Conservation (phyloP, 2,329 filamentous ascomycete genomes). For the Pseudocercospora musae region DNA sequence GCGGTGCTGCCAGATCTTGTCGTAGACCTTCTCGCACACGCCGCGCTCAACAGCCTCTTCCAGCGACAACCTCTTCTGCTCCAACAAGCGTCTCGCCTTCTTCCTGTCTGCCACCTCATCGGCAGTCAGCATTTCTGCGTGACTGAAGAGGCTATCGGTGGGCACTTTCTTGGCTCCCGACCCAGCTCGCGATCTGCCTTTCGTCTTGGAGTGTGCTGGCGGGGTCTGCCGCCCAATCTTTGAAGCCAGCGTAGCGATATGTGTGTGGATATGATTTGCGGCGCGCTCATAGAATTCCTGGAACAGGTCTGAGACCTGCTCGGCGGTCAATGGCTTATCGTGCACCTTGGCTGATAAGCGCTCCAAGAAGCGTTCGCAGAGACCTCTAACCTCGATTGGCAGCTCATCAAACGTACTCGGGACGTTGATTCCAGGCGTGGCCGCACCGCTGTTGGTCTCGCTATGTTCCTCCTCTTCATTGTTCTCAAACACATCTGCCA, state of each 20-base stretch:
- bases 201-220: constrained; percentile 55
- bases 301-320: constrained; percentile 79
- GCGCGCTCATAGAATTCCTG: constrained; percentile 89
- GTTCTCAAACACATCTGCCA: constrained; percentile 43
- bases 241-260: constrained; percentile 75
- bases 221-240: constrained; percentile 68
- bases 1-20: constrained; percentile 84
- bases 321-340: constrained; percentile 75
- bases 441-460: constrained; percentile 19
- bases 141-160: constrained; percentile 36
- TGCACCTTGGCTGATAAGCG: constrained; percentile 85
- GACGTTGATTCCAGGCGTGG: constrained; percentile 34
- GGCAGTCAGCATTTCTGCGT: constrained; percentile 73
- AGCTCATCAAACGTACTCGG: constrained; percentile 79
- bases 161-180: constrained; percentile 38
- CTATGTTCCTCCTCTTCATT: constrained; percentile 34
- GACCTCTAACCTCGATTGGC: constrained; percentile 85
- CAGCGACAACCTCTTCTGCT: constrained; percentile 70
- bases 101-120: constrained; percentile 79
- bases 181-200: constrained; percentile 44
- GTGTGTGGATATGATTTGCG: constrained; percentile 77
- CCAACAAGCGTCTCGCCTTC: constrained; percentile 71
- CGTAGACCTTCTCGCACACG: constrained; percentile 55
- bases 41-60: constrained; percentile 90
- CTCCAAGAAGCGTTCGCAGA: constrained; percentile 91